Percentiles rank a stretch among this genome's conserved stretches.
Evolutionary conservation across 441 rosid genomes (phyloP).

Genomic region (Melastoma candidum): DNA sequence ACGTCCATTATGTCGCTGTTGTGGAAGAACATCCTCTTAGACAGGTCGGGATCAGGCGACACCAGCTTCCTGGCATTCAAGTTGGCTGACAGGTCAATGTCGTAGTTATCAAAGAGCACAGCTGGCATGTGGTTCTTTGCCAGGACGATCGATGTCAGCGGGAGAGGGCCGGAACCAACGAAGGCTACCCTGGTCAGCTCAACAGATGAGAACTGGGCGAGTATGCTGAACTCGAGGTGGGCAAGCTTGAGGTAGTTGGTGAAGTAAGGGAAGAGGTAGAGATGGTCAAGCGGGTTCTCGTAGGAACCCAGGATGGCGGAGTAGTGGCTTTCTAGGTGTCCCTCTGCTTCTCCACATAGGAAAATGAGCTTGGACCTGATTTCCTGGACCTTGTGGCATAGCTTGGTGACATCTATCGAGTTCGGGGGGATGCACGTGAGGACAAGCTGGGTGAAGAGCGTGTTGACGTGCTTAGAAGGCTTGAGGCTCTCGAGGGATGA

Average conservation of each 20-base stretch:
- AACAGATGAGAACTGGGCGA: constrained; percentile 29
- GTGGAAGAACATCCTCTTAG: constrained; percentile 33
- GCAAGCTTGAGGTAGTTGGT: constrained; percentile 65
- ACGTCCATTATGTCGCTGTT: constrained; percentile 32
- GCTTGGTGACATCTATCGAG: constrained; percentile 54
- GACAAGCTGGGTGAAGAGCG: constrained; percentile 68
- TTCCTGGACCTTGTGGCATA: constrained; percentile 37
- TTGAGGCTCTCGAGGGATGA: constrained; percentile 51
- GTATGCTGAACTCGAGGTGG: constrained; percentile 58
- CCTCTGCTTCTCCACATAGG: constrained; percentile 74
- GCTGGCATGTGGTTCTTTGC: constrained; percentile 49
- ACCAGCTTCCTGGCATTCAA: constrained; percentile 33
- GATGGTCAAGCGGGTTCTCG: constrained; percentile 62
- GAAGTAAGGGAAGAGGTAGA: constrained; percentile 64
- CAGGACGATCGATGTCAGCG: constrained; percentile 72
- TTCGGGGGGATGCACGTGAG: constrained; percentile 61
- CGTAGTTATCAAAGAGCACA: constrained; percentile 66
- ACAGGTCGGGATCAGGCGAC: constrained; percentile 31
- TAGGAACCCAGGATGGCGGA: constrained; percentile 48
- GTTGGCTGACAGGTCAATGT: constrained; percentile 56
- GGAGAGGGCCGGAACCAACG: constrained; percentile 87
- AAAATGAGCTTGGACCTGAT: constrained; percentile 62
- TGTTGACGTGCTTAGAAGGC: constrained; percentile 75
- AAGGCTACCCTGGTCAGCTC: constrained; percentile 57
- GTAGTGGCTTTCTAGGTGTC: constrained; percentile 55